Evolutionary conservation across 257 asterid species (phyloP), one percentile per base, ranked within the genome.

Genomic region (Plantago ovata): DNA sequence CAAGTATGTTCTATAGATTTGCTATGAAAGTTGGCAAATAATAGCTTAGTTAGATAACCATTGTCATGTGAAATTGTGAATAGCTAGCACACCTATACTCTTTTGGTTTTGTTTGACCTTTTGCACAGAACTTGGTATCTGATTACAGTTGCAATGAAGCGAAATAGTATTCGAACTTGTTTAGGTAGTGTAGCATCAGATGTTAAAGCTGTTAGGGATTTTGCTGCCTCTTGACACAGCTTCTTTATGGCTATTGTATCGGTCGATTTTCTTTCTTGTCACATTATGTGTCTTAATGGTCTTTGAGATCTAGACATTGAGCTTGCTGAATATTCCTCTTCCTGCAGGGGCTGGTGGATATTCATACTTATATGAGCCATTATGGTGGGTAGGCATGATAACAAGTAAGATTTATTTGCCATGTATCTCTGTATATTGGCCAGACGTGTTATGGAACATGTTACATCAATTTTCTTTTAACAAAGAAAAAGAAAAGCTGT

Each of bases 381-480:
- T 84, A n/a, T 89, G 97, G 97, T 89, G 97, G 95, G 73, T 79
- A 21, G 97, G 97, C 70, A 78, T 86, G 95, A 81, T 86, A 40
- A 71, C 93, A 58, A 89, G 97, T 84, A 66, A 82, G 89, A 55
- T 65, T 38, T 28, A 46, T 14, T 56, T 33, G 21, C 43, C 1
- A n/a, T 38, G 38, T 55, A 56, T 56, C 58, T 51, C 21, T 15
- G 47, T 44, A 52, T 55, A 10, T 62, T 38, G 18, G 21, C 50
- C 20, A 41, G 22, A 57, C 39, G 62, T 57, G n/a, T 56, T 3
- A 48, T 46, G 65, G 22, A 43, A 47, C 48, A 18, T 22, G 5
- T 16, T 18, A 49, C 13, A 42, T 13, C 60, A 20, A 19, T 40
- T 15, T 42, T 47, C 21, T 38, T 38, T 13, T 23, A 23, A 14